Conservation (phyloP, 306 rosid genomes). For the Lathyrus aphaca region DNA sequence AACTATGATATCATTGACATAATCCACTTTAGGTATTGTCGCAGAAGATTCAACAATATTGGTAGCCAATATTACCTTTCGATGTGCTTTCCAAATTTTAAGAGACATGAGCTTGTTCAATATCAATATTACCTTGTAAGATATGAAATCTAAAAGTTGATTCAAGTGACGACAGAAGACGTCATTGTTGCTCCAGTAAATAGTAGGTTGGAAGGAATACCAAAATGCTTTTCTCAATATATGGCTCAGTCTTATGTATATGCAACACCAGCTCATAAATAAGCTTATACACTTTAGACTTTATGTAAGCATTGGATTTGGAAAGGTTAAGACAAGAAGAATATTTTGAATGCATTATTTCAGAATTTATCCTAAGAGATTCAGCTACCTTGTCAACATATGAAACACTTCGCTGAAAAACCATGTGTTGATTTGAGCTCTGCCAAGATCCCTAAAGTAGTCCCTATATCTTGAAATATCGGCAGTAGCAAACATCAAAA, state of each 20-base stretch:
- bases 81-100: conserved; percentile 81
- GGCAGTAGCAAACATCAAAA: conserved; percentile 95
- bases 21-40: conserved; percentile 90
- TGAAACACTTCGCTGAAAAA: too few species aligned
- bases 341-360: conserved; percentile 42
- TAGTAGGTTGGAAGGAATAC: conserved; percentile 87
- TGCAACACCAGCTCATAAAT: conserved; percentile 72
- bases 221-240: conserved; percentile 86
- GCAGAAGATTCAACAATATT: conserved; percentile 93
- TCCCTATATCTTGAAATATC: conserved; percentile 76
- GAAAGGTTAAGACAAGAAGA: conserved; percentile 51
- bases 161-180: conserved; percentile 63
- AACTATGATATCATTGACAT: conserved; percentile 85
- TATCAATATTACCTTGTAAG: conserved; percentile 85
- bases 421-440: too few species aligned
- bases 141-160: conserved; percentile 76
- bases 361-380: conserved; percentile 54
- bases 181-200: conserved; percentile 80
- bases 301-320: conserved; percentile 43
- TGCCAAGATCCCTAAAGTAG: conserved; percentile 83
- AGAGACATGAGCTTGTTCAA: conserved; percentile 80
- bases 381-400: conserved; percentile 71
- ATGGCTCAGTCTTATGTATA: conserved; percentile 74
- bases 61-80: conserved; percentile 92
- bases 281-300: conserved; percentile 55